These are phyloP conservation scores for Eucalyptus regnans DNA, from an alignment of 345 rosid species.

Conservation along the genomic window DNA sequence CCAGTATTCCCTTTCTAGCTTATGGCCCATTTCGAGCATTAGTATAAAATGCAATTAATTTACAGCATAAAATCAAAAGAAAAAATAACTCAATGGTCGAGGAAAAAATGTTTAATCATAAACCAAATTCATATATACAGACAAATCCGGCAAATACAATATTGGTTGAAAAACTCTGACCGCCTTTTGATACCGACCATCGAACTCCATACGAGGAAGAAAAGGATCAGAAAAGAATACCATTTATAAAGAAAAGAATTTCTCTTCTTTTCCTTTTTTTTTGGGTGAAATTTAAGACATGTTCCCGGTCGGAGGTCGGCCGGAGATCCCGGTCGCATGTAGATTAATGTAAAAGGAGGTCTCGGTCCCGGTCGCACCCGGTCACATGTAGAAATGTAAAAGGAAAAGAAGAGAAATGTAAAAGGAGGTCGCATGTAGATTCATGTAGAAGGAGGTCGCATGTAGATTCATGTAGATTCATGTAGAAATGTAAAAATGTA, in stretches of 20 bases:
- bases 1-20: neutral
- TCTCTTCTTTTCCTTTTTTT: neutral
- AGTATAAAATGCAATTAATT: neutral
- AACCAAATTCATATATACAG: neutral
- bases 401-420: too few species aligned
- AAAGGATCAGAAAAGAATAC: neutral
- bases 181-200: neutral
- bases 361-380: too few species aligned
- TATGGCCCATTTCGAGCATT: neutral
- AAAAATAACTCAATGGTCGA: neutral
- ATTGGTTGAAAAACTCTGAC: neutral
- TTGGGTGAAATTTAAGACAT: neutral
- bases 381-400: too few species aligned
- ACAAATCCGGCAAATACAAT: neutral
- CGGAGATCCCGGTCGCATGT: too few species aligned
- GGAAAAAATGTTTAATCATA: neutral
- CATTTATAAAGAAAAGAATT: neutral
- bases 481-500: too few species aligned
- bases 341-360: too few species aligned
- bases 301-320: too few species aligned
- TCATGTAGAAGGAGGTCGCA: too few species aligned
- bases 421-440: too few species aligned
- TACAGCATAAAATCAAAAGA: neutral
- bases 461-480: too few species aligned
- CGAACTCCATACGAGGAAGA: neutral